phyloP scores from a whole-genome alignment of 768 basidiomycete species.

The Xerocomellus amylosporus region DNA sequence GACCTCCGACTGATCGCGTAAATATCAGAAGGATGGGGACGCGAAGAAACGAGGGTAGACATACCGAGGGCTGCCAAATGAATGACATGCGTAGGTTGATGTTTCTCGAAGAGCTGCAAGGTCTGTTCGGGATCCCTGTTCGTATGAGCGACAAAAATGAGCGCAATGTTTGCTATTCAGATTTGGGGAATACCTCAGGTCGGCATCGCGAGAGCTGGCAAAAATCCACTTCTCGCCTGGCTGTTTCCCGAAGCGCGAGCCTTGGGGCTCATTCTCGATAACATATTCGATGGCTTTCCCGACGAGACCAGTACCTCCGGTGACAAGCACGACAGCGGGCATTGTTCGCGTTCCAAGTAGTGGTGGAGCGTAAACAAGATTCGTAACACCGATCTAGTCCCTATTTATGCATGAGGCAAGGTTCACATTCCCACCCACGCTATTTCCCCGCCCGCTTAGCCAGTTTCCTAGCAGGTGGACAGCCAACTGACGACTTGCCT shows the following conservation, averaged over 20 bases:
- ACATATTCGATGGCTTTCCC: constrained; percentile 80
- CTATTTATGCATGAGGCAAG: neutral
- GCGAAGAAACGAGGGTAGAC: constrained; percentile 19
- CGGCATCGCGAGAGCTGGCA: constrained; percentile 72
- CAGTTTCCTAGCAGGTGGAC: constrained; percentile 3
- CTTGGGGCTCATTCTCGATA: constrained; percentile 73
- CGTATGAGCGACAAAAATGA: constrained; percentile 2
- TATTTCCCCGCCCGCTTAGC: too few species aligned
- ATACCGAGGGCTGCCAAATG: constrained; percentile 92
- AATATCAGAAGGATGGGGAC: constrained; percentile 6
- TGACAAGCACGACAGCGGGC: constrained; percentile 65
- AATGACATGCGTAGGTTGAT: constrained; percentile 94
- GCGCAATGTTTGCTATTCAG: neutral
- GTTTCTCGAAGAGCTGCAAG: constrained; percentile 75
- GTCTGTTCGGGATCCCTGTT: constrained; percentile 69
- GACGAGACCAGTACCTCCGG: constrained; percentile 83
- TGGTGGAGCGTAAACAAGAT: neutral
- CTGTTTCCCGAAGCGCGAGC: constrained; percentile 73
- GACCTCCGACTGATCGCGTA: constrained; percentile 69
- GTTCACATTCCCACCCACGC: too few species aligned
- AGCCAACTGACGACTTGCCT: neutral
- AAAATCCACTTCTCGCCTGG: constrained; percentile 87
- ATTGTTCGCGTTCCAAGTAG: constrained; percentile 14
- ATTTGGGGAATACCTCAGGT: constrained; percentile 63
- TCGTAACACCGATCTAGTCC: neutral